phyloP scores from a whole-genome alignment of 2,329 filamentous ascomycete species.

The Sporothrix phasma region DNA sequence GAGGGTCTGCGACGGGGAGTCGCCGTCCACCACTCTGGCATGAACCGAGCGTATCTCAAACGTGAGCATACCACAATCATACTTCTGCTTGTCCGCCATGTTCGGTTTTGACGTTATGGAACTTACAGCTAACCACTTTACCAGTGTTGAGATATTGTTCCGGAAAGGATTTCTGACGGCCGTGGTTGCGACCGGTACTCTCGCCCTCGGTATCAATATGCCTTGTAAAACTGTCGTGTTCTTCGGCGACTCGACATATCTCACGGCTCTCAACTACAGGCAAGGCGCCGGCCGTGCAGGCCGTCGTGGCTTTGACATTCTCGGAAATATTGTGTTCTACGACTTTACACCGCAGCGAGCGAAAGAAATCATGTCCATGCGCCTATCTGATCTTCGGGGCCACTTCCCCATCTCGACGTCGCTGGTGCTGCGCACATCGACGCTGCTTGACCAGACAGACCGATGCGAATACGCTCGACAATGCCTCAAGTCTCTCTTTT shows the following conservation, averaged over 20 bases:
- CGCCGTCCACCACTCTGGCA: constrained; percentile 68
- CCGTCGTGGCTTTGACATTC: constrained; percentile 67
- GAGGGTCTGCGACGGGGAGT: constrained; percentile 56
- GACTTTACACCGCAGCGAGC: constrained; percentile 51
- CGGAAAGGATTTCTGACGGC: constrained; percentile 60
- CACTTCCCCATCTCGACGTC: constrained; percentile 72
- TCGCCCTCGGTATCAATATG: constrained; percentile 74
- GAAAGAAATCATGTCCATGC: constrained; percentile 60
- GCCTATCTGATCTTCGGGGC: constrained; percentile 62
- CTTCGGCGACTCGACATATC: constrained; percentile 59
- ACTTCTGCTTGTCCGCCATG: background rate
- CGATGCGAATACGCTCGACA: constrained; percentile 51
- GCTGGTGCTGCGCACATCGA: constrained; percentile 58
- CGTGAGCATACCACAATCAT: constrained; percentile 30
- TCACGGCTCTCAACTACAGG: constrained; percentile 66
- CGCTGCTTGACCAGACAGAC: constrained; percentile 55
- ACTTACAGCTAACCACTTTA: background rate
- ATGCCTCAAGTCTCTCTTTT: constrained; percentile 56
- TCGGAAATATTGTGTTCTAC: constrained; percentile 75
- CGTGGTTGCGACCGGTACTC: constrained; percentile 65
- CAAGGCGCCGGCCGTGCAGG: constrained; percentile 70
- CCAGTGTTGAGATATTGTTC: constrained; percentile 62
- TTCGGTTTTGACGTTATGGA: background rate
- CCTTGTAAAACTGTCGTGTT: constrained; percentile 77
- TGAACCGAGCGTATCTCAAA: constrained; percentile 67